Conservation (phyloP, 495 filamentous ascomycete genomes). For the Hyaloscypha finlandica region DNA sequence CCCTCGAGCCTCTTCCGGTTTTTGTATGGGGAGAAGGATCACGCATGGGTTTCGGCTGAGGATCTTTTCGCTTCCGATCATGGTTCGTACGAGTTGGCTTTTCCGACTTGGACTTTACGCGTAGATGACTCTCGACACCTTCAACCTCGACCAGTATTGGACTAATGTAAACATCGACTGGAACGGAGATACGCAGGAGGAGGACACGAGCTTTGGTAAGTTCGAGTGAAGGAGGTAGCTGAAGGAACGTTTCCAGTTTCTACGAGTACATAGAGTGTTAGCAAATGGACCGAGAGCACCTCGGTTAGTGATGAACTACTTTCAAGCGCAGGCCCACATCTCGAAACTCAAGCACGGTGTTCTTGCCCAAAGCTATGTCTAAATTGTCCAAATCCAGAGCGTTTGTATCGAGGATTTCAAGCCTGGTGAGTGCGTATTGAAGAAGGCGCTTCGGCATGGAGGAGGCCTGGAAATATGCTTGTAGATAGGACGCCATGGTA, state of each 20-base stretch:
- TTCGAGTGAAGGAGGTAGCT: slow-evolving; percentile 68
- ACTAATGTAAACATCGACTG: slow-evolving; percentile 77
- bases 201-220: slow-evolving; percentile 70
- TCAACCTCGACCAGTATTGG: slow-evolving; percentile 76
- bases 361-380: slow-evolving; percentile 74
- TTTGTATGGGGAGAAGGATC: neutral
- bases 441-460: slow-evolving; percentile 81
- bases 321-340: slow-evolving; percentile 77
- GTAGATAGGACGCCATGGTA: slow-evolving; percentile 60
- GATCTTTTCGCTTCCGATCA: slow-evolving; percentile 26
- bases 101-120: slow-evolving; percentile 31
- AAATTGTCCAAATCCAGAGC: slow-evolving; percentile 77
- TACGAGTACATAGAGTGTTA: slow-evolving; percentile 37
- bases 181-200: slow-evolving; percentile 73
- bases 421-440: slow-evolving; percentile 74
- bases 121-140: slow-evolving; percentile 69
- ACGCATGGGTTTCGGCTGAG: neutral
- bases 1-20: neutral
- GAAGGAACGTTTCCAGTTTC: slow-evolving; percentile 74
- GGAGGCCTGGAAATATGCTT: slow-evolving; percentile 71
- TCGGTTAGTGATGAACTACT: slow-evolving; percentile 42
- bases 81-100: slow-evolving; percentile 33
- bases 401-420: slow-evolving; percentile 81
- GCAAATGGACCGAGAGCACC: neutral
- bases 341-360: slow-evolving; percentile 74